phyloP scores from a whole-genome alignment of 1,284 basidiomycete species.

The Ustilago tritici region DNA sequence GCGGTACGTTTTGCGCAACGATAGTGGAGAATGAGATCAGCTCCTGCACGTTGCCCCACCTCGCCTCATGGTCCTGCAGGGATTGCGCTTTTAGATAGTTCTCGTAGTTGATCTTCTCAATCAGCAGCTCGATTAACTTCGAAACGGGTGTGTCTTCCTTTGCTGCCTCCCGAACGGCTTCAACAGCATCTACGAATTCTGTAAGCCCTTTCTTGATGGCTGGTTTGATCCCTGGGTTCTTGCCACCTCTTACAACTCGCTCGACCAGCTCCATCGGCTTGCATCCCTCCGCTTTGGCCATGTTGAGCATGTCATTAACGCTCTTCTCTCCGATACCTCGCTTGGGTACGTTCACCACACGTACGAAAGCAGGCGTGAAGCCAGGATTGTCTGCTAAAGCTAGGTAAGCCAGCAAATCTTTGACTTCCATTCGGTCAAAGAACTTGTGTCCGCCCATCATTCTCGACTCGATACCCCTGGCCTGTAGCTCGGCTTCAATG shows the following conservation, averaged over 20 bases:
- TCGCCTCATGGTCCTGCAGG: constrained; percentile 76
- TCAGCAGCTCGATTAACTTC: constrained; percentile 76
- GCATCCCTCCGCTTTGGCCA: constrained; percentile 74
- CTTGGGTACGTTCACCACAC: constrained; percentile 81
- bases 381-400: constrained; percentile 81
- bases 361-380: constrained; percentile 78
- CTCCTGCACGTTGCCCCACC: constrained; percentile 89
- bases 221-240: constrained; percentile 76
- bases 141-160: constrained; percentile 76
- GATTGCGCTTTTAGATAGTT: constrained; percentile 77
- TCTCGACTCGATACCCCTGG: constrained; percentile 80
- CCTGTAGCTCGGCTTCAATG: constrained; percentile 83
- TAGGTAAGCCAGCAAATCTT: constrained; percentile 84
- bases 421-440: constrained; percentile 83
- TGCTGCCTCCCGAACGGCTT: constrained; percentile 75
- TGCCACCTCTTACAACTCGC: constrained; percentile 27
- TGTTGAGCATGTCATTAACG: constrained; percentile 75
- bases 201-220: constrained; percentile 77
- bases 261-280: constrained; percentile 75
- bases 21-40: constrained; percentile 72
- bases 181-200: constrained; percentile 76
- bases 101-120: constrained; percentile 78
- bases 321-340: constrained; percentile 87
- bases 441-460: constrained; percentile 86
- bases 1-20: constrained; percentile 30